These are phyloP conservation scores for Xylariaceae sp. DNA, from an alignment of 2,329 filamentous ascomycete species.

Conservation along the genomic window DNA sequence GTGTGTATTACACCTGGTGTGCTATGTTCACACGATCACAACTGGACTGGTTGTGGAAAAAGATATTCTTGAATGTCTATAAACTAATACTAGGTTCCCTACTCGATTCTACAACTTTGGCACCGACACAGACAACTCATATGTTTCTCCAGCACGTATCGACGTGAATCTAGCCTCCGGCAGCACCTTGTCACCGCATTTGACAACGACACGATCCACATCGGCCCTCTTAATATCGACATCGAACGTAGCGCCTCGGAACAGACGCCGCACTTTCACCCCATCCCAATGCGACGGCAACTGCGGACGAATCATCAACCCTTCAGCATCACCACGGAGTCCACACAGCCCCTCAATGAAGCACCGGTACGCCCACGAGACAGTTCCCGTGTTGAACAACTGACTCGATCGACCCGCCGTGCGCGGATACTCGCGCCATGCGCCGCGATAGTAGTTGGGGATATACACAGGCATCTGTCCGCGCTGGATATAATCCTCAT, in stretches of 20 bases:
- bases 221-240: constrained; percentile 39
- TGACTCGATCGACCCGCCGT: constrained; percentile 53
- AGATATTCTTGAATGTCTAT: neutral
- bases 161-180: constrained; percentile 38
- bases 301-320: constrained; percentile 44
- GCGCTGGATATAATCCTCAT: constrained; percentile 46
- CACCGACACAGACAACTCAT: constrained; percentile 38
- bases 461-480: constrained; percentile 54
- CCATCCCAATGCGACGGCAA: constrained; percentile 46
- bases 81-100: neutral
- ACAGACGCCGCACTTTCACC: constrained; percentile 43
- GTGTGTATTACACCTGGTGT: neutral
- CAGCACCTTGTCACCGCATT: constrained; percentile 35
- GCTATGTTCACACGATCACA: neutral
- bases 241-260: constrained; percentile 47
- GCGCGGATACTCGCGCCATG: constrained; percentile 42
- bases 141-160: constrained; percentile 40
- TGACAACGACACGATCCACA: constrained; percentile 38
- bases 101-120: constrained; percentile 17
- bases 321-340: constrained; percentile 44
- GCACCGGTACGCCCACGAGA: constrained; percentile 52
- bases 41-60: neutral
- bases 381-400: constrained; percentile 54
- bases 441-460: constrained; percentile 55
- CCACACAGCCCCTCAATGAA: constrained; percentile 53